Base-by-base conservation (phyloP, 805 yeast species). In the Saccharomycopsis microspora region DNA sequence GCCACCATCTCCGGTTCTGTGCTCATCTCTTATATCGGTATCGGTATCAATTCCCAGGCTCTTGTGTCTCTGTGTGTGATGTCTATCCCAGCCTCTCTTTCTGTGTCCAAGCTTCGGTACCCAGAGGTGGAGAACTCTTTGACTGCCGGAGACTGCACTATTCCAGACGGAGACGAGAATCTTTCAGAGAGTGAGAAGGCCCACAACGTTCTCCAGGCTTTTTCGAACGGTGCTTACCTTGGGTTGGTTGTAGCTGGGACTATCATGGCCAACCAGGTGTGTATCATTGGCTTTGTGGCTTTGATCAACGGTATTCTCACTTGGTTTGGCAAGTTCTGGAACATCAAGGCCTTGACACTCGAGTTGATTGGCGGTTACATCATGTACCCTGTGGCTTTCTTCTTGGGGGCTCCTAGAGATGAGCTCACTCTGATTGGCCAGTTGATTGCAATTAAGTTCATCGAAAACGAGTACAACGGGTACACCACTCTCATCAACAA, bases 1-100 rank as follows among this genome's bases (percentile, higher is more conserved):
- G 74, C 82, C 10, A 78, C 84, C 44, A 77, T 78, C 52, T 72
- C 82, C 3, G 84, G 84, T 29, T 74, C 81, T 3, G 82, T 77
- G 31, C 66, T 78, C 55, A 82, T 77, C 3, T 73, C 81, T 5
- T 78, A 78, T 59, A 75, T 78, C 50, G 78, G 80, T 3, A 66
- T 78, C 60, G 84, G 84, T 34, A 69, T 78, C 55, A 76, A 74
- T 55, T 68, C 83, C 3, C 80, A 76, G 55, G 82, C 81, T 4
- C 66, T 78, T 57, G 75, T 78, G 11, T 72, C 80, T n/a, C 73
- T 81, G 32, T 78, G 84, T 66, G 79, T 78, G 46, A 78, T 78
- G 84, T 76, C 82, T 2, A 76, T 78, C 58, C 84, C 84, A 4
- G 80, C 80, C 37, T 72, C 81, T 5, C 63, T 78, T 50, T 80